phyloP scores from a whole-genome alignment of 2,329 filamentous ascomycete species.

The Pestalotiopsis fici region DNA sequence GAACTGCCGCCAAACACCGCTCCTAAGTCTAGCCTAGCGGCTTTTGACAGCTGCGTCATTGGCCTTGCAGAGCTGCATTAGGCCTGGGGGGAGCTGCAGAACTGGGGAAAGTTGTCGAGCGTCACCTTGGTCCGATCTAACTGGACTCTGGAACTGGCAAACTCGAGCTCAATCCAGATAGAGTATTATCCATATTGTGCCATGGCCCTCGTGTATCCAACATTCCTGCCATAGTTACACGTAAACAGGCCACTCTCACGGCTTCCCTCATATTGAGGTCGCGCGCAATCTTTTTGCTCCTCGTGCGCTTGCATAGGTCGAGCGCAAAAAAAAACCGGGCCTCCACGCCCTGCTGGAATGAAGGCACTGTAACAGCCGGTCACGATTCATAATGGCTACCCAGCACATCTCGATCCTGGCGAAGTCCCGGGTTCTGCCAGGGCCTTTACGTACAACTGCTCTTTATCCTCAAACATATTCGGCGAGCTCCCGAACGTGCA shows the following conservation, averaged over 20 bases:
- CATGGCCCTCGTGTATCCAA: neutral
- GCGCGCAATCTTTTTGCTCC: neutral
- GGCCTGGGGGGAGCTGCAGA: conserved; percentile 2
- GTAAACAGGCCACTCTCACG: neutral
- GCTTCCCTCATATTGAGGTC: too few relatives aligned
- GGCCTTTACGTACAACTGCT: conserved; percentile 8
- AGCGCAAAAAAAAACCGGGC: neutral
- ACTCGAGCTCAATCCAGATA: neutral
- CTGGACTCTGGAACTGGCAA: neutral
- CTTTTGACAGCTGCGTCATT: conserved; percentile 23
- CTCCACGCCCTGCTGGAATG: neutral
- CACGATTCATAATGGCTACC: neutral
- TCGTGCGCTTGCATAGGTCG: neutral
- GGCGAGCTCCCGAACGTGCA: conserved; percentile 17
- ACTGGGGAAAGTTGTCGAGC: conserved; percentile 5
- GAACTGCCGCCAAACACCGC: conserved; percentile 22
- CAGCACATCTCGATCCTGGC: neutral
- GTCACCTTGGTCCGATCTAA: neutral
- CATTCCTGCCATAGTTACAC: neutral
- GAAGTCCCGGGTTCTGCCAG: neutral
- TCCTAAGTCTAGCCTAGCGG: conserved; percentile 14
- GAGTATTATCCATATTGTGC: neutral
- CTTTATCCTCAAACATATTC: conserved; percentile 19
- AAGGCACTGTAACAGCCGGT: neutral
- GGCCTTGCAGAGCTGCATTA: conserved; percentile 6